Evolutionary conservation across 805 yeast species (phyloP), one percentile per base, ranked within the genome.

Genomic region (Candida awuae): DNA sequence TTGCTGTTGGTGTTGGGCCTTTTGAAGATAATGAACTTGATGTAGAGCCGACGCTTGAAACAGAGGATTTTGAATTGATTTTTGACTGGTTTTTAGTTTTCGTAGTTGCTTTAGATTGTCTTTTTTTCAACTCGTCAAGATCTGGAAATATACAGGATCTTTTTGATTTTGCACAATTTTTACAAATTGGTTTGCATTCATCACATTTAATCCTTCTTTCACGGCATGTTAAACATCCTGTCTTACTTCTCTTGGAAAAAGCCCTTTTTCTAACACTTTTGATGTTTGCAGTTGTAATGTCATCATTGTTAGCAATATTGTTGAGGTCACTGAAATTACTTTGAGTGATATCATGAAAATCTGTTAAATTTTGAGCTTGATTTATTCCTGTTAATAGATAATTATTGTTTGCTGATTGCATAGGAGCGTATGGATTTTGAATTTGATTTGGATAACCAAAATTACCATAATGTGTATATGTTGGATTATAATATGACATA

Each of bases 141-240:
- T 74, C 83, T 53, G 81, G 80, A 4, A 86, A 87, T n/a, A 75
- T 59, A 49, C 88, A 81, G 9, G 70, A 68, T 42, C 80, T 77
- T 52, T 73, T 73, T 18, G 76, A 66, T 41, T 80, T 69, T 48
- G 75, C 78, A 54, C 88, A 81, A 51, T 81, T 80, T 49, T 63
- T 66, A 54, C 88, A 81, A 41, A 69, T 65, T 1, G 87, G 86
- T 50, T 76, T 80, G 35, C 78, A 58, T 61, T 81, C 88, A 57
- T 81, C 88, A 58, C 88, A 81, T 60, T 80, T 80, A 51, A 80
- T 77, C 32, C 87, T 63, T 45, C 87, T 61, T 52, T 75, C 71
- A 25, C 87, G 67, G 54, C 88, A 81, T 1, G 88, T 81, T 40
- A 79, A 58, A 55, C 88, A 81, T 3, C 90, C 90, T 0, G 87